Percentiles rank a stretch among this genome's conserved stretches.
phyloP scores from a whole-genome alignment of 208 protist species.

The Leptomonas pyrrhocoris region DNA sequence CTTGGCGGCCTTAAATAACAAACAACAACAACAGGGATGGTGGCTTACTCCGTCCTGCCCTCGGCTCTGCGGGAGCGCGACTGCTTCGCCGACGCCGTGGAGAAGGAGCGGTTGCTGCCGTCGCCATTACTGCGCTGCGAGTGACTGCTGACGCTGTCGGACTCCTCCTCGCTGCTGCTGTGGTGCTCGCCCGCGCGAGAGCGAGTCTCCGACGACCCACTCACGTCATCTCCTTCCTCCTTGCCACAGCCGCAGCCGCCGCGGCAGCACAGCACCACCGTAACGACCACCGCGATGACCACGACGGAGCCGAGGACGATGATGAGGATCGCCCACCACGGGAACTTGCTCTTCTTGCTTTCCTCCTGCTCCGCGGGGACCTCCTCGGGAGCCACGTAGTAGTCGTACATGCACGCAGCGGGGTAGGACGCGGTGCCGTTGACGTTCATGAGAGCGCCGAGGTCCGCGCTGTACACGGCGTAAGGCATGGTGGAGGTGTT shows the following conservation, averaged over 20 bases:
- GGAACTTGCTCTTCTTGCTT: constrained; percentile 1
- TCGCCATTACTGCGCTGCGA: constrained; percentile 10
- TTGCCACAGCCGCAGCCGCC: background rate
- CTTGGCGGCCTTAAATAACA: too few relatives aligned
- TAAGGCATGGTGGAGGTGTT: constrained; percentile 4
- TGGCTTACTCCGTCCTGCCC: too few relatives aligned
- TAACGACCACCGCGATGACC: constrained; percentile 1
- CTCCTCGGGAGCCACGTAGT: background rate
- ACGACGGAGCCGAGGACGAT: constrained; percentile 15
- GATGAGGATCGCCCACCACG: constrained; percentile 29
- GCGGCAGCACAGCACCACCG: constrained; percentile 14
- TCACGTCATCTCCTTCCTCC: background rate
- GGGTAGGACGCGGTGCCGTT: background rate
- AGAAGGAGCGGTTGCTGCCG: constrained; percentile 31
- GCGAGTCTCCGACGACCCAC: background rate
- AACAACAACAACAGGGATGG: too few relatives aligned
- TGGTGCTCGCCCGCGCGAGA: constrained; percentile 5
- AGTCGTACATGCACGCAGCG: constrained; percentile 10
- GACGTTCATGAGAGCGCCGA: constrained; percentile 12
- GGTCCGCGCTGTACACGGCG: constrained; percentile 9
- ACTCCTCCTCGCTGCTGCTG: background rate
- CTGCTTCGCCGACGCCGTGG: constrained; percentile 2
- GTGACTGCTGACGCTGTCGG: background rate
- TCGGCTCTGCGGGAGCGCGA: too few relatives aligned
- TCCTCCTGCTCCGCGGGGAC: background rate